Percentiles rank a stretch among this genome's conserved stretches.
Conservation (phyloP, 2,329 filamentous ascomycete genomes). For the Venturia aucupariae region DNA sequence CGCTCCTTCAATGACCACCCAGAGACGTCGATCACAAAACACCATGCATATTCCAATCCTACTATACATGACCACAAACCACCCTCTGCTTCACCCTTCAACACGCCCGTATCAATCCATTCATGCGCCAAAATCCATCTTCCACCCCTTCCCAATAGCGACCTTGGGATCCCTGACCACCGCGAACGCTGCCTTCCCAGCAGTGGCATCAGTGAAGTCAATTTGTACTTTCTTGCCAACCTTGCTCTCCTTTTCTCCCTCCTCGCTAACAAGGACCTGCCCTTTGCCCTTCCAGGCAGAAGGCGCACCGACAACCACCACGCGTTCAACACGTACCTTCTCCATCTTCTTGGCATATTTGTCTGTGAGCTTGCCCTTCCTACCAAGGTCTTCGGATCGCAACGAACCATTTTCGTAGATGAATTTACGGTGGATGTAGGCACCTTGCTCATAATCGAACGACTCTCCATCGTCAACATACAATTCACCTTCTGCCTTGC, state of each 20-base stretch:
- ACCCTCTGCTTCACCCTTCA: neutral
- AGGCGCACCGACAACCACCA: conserved; percentile 75
- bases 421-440: conserved; percentile 82
- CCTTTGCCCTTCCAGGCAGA: conserved; percentile 57
- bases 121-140: conserved; percentile 40
- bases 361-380: conserved; percentile 54
- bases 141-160: conserved; percentile 55
- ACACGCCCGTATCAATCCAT: neutral
- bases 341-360: conserved; percentile 73
- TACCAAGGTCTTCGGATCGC: conserved; percentile 53
- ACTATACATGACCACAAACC: neutral
- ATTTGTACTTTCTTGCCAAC: conserved; percentile 43
- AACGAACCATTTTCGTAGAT: conserved; percentile 47
- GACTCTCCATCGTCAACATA: conserved; percentile 93
- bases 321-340: conserved; percentile 69
- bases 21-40: neutral
- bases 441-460: conserved; percentile 77
- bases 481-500: conserved; percentile 69
- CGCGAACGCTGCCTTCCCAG: conserved; percentile 51
- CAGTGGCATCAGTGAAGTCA: conserved; percentile 47
- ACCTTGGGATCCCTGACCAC: conserved; percentile 55
- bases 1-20: neutral
- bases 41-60: neutral
- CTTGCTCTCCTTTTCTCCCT: conserved; percentile 37
- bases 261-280: conserved; percentile 57